Evolutionary conservation across 78 protist species (phyloP).

Genomic region (Isochrysis galbana): DNA sequence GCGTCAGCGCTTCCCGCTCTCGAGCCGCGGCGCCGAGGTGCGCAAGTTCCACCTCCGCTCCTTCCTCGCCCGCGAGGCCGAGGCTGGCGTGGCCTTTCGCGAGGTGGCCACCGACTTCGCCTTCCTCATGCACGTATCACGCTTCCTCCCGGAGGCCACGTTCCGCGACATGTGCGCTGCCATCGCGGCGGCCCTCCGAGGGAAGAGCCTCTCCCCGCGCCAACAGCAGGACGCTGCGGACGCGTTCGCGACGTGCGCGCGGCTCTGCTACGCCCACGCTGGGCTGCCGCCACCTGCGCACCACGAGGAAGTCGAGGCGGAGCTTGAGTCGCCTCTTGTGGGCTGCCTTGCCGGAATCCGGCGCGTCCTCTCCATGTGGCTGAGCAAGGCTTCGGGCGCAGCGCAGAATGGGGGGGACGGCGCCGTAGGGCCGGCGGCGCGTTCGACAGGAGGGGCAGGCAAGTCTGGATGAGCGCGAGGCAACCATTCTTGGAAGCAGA

Average conservation of each 20-base stretch:
- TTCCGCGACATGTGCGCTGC: not conserved
- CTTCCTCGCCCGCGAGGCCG: not conserved
- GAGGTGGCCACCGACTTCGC: not conserved
- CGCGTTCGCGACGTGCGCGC: not conserved
- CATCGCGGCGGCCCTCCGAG: not conserved
- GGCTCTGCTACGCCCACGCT: not conserved
- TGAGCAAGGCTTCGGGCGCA: not conserved
- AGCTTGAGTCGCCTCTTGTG: not conserved
- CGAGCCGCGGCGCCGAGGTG: not conserved
- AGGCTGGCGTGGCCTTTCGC: not conserved
- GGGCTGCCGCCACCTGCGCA: not conserved
- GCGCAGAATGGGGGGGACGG: too few species aligned
- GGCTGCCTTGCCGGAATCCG: not conserved
- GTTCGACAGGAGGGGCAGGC: too few species aligned
- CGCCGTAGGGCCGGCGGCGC: too few species aligned
- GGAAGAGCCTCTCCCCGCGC: not conserved
- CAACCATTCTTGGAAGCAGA: too few species aligned
- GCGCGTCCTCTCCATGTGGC: not conserved
- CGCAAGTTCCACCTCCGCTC: not conserved
- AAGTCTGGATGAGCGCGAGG: too few species aligned
- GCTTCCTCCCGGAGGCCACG: not conserved
- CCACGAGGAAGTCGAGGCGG: not conserved
- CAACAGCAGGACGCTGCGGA: not conserved
- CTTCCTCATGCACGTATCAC: not conserved
- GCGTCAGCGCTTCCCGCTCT: not conserved